Base-by-base conservation (phyloP, 2,329 filamentous ascomycete genomes). In the Scleromitrula shiraiana region DNA sequence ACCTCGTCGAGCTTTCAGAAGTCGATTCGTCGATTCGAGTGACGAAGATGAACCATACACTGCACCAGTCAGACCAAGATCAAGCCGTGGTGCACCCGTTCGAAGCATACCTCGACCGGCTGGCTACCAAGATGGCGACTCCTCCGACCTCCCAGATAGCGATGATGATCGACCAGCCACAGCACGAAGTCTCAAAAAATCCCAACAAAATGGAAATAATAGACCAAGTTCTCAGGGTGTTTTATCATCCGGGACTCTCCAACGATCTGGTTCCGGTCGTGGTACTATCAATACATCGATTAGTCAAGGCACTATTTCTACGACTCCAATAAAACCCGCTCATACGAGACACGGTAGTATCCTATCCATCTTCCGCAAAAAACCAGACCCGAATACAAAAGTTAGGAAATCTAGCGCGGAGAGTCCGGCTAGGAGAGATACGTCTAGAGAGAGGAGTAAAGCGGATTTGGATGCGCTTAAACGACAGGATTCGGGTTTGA, bases 1-100 rank as follows among this genome's bases (percentile, higher is more conserved):
- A 46, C 59, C 53, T 14, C 54, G 53, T 24, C 53, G 57, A 17
- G 40, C 55, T 4, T 64, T 67, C 50, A 60, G 66, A 6, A 79
- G 76, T 54, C 71, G 80, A 0, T 78, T 84, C 51, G 71, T 62
- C 4, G 77, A 83, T 63, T 80, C 82, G 3, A 78, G 85, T 52
- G 80, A 82, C 53, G 80, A 83, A 29, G 68, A 56, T 29, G 62
- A 56, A 24, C 61, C 51, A 19, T 60, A 52, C 27, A 48, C 49
- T 15, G 30, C 41, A 7, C 20, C 42, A 9, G 42, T 27, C 17
- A 26, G 45, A 12, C 40, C 57, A 19, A 42, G 39, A 20, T 46
- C 53, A 36, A 55, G 54, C 10, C 56, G 58, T 49, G 54, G 58
- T 9, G 52, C 51, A 23, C 60, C 51, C 15, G 51, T 59, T 19